Conservation (phyloP, 2,329 filamentous ascomycete genomes). For the Pyrenochaeta sp. region DNA sequence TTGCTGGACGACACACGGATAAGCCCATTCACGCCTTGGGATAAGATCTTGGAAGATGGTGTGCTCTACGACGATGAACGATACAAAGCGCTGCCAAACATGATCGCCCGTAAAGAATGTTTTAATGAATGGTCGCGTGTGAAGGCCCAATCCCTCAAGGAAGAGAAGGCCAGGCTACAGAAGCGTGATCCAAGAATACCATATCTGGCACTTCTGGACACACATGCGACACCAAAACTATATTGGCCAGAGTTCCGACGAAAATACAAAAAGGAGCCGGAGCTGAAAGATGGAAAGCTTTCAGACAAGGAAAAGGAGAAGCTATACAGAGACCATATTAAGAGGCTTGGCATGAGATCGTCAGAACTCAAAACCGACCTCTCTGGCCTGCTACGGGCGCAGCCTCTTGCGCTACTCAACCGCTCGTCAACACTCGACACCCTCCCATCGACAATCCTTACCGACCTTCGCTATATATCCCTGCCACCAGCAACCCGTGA, state of each 20-base stretch:
- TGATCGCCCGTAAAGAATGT: slow-evolving; percentile 79
- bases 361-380: slow-evolving; percentile 75
- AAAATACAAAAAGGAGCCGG: slow-evolving; percentile 82
- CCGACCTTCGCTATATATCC: slow-evolving; percentile 75
- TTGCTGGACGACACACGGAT: slow-evolving; percentile 83
- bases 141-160: slow-evolving; percentile 75
- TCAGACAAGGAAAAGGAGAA: slow-evolving; percentile 77
- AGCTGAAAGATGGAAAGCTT: slow-evolving; percentile 75
- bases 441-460: slow-evolving; percentile 69
- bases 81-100: slow-evolving; percentile 84
- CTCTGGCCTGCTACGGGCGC: slow-evolving; percentile 68
- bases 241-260: slow-evolving; percentile 98
- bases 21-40: slow-evolving; percentile 91
- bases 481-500: slow-evolving; percentile 70
- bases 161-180: slow-evolving; percentile 76
- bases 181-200: slow-evolving; percentile 84
- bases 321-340: slow-evolving; percentile 77
- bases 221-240: slow-evolving; percentile 85
- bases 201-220: slow-evolving; percentile 82
- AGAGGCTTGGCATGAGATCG: slow-evolving; percentile 70
- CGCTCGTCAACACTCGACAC: slow-evolving; percentile 63
- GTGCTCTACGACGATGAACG: slow-evolving; percentile 84
- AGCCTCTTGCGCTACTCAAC: slow-evolving; percentile 68
- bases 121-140: slow-evolving; percentile 86
- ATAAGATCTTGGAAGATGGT: slow-evolving; percentile 84